Conservation (phyloP, 345 rosid species). For the Salix exigua region DNA sequence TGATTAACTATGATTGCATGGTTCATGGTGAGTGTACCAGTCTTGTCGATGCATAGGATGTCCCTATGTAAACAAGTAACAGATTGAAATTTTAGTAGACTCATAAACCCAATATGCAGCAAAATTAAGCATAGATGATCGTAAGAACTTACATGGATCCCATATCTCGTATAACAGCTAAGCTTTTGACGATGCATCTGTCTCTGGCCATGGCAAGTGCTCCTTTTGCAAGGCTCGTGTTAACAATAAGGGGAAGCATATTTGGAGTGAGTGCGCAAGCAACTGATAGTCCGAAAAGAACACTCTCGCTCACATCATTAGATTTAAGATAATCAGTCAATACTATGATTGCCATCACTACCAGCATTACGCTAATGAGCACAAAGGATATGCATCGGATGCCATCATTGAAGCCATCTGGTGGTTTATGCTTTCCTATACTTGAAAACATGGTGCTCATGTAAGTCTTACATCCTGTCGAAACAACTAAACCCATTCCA, state of each 20-base stretch:
- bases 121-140: background rate
- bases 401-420: constrained; percentile 54
- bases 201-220: constrained; percentile 78
- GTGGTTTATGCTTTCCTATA: constrained; percentile 57
- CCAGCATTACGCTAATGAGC: constrained; percentile 54
- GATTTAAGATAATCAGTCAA: constrained; percentile 35
- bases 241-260: constrained; percentile 70
- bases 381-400: constrained; percentile 51
- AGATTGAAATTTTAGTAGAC: background rate
- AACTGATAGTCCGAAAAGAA: constrained; percentile 59
- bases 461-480: constrained; percentile 65
- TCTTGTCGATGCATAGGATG: constrained; percentile 69
- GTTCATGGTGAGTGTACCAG: constrained; percentile 76
- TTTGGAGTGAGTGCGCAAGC: constrained; percentile 75
- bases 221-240: constrained; percentile 72
- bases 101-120: background rate
- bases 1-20: constrained; percentile 51
- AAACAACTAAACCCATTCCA: constrained; percentile 62
- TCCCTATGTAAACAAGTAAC: constrained; percentile 37
- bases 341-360: constrained; percentile 46
- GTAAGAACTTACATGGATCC: constrained; percentile 60
- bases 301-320: constrained; percentile 34
- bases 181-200: constrained; percentile 66
- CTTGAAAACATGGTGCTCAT: constrained; percentile 60
- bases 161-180: constrained; percentile 57